Evolutionary conservation across 371 early-diverging fungal species (phyloP).

Genomic region (Modicella reniformis): DNA sequence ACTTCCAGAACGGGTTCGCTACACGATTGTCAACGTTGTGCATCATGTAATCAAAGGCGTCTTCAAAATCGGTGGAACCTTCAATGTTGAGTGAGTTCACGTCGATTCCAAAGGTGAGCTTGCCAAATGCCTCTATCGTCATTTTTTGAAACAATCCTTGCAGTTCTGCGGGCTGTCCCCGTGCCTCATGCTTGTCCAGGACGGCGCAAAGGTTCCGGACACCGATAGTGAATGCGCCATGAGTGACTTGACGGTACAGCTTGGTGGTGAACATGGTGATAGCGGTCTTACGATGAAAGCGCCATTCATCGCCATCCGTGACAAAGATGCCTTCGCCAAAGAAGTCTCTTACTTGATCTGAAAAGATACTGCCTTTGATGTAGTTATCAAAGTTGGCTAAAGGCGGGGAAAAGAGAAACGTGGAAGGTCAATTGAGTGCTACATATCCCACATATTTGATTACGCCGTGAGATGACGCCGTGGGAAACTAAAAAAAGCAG

Average conservation of each 20-base stretch:
- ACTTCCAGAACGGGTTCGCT: constrained; percentile 34
- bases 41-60: constrained; percentile 39
- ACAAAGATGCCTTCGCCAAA: constrained; percentile 62
- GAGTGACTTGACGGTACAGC: constrained; percentile 67
- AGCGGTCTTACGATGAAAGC: constrained; percentile 72
- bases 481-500: neutral
- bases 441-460: too few relatives aligned
- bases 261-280: constrained; percentile 74
- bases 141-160: constrained; percentile 56
- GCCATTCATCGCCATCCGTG: constrained; percentile 63
- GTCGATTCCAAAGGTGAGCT: constrained; percentile 45
- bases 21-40: constrained; percentile 17
- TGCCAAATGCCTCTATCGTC: constrained; percentile 47
- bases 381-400: constrained; percentile 42
- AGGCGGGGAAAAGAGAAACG: neutral
- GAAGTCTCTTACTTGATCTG: constrained; percentile 19
- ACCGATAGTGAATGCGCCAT: constrained; percentile 11
- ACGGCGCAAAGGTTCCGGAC: constrained; percentile 12
- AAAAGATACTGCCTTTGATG: constrained; percentile 31
- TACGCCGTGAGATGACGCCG: neutral
- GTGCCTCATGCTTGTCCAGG: constrained; percentile 6
- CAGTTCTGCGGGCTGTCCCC: constrained; percentile 60
- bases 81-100: constrained; percentile 25
- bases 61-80: constrained; percentile 36
- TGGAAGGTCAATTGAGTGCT: too few relatives aligned